Evolutionary conservation across 106 monocot species (phyloP), one percentile per base, ranked within the genome.

Genomic region (Apostasia ramifera): DNA sequence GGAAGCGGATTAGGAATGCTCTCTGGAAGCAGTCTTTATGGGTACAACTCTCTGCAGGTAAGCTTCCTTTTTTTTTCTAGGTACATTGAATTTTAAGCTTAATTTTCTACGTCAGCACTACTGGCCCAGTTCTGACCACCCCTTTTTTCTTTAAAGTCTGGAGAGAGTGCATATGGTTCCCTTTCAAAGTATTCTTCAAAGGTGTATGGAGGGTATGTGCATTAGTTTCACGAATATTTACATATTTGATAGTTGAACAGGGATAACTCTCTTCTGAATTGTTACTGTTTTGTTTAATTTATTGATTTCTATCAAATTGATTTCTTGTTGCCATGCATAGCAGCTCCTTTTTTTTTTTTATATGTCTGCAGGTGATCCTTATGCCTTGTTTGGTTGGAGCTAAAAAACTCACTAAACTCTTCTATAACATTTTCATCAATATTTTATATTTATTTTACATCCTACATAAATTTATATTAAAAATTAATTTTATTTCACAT

Each of bases 1-100:
- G 82, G 78, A 67, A 77, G 86, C 14, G 76, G 71, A 44, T 55
- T 86, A 26, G 84, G 84, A 47, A 7, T 76, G 56, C 76, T 79
- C 66, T 54, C 87, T 66, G 71, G 70, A 59, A 74, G 77, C 73
- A 82, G 78, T 67, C 5, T 80, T 12, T 92, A 84, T 79, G 95
- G 86, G 12, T 92, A 84, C 65, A 73, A 61, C 55, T 72, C 84
- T 53, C 40, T 84, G 54, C 95, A 91, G 89, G 95, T 95, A 63
- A n/a, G 7, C 1, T 67, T 55, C 47, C 10, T 51, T 45, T 4
- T 13, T 42, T 42, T 60, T 45, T 12, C 1, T 47, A 67, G 5
- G 11, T 11, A 15, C 66, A 46, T 14, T 14, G 38, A 65, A 6
- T 46, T 42, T 3, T 26, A 13, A 12, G 13, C n/a, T 40, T 60